A percentile compares a stretch with the other conserved stretches of the same genome.
These are phyloP conservation scores for Bipolaris oryzae DNA, from an alignment of 2,329 filamentous ascomycete genomes.

Conservation along the genomic window DNA sequence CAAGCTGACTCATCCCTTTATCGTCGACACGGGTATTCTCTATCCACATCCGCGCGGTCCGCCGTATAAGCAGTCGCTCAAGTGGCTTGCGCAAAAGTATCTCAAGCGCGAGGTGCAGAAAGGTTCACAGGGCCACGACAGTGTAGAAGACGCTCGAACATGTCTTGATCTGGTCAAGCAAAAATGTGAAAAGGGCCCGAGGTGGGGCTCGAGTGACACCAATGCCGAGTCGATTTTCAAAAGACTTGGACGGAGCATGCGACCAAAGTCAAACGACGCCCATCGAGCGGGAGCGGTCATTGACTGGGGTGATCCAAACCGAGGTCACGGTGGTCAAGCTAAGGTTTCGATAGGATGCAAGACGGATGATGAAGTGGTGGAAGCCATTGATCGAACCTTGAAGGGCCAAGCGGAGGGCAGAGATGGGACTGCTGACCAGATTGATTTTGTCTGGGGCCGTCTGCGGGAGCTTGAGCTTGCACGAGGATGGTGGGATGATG, in stretches of 20 bases:
- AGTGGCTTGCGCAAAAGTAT: slow-evolving; percentile 87
- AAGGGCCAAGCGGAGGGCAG: slow-evolving; percentile 53
- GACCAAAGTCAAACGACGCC: slow-evolving; percentile 50
- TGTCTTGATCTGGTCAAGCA: slow-evolving; percentile 92
- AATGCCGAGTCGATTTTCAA: slow-evolving; percentile 89
- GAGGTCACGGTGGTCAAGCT: slow-evolving; percentile 64
- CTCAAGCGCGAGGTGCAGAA: slow-evolving; percentile 88
- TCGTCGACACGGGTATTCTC: slow-evolving; percentile 88
- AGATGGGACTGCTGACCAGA: slow-evolving; percentile 57
- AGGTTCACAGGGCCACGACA: slow-evolving; percentile 80
- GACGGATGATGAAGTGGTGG: slow-evolving; percentile 63
- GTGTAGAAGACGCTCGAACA: slow-evolving; percentile 87
- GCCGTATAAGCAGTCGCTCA: slow-evolving; percentile 87
- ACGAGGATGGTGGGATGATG: slow-evolving; percentile 65
- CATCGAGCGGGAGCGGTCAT: slow-evolving; percentile 70
- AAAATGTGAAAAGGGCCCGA: slow-evolving; percentile 91
- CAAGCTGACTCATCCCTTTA: slow-evolving; percentile 85
- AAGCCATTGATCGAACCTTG: slow-evolving; percentile 60
- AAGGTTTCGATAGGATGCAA: slow-evolving; percentile 62
- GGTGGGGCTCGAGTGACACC: slow-evolving; percentile 80
- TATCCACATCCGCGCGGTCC: slow-evolving; percentile 90
- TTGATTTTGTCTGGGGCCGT: slow-evolving; percentile 68
- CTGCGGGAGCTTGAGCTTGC: slow-evolving; percentile 65
- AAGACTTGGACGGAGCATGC: slow-evolving; percentile 66
- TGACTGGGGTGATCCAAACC: slow-evolving; percentile 84